Conservation (phyloP, 805 yeast genomes). For the Kuraishia ogatae region DNA sequence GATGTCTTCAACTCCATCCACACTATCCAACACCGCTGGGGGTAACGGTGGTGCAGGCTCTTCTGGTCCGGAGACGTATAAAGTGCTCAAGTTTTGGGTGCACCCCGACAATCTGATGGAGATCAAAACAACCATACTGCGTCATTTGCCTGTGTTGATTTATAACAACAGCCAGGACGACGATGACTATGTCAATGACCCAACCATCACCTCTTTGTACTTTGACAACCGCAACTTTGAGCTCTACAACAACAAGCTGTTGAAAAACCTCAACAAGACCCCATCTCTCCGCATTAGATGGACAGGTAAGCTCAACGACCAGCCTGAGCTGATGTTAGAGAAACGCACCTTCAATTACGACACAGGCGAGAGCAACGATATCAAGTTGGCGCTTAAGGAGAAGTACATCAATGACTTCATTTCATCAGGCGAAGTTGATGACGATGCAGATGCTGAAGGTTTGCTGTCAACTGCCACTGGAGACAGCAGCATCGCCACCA, state of each 20-base stretch:
- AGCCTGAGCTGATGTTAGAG: slow-evolving; percentile 75
- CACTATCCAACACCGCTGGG: slow-evolving; percentile 14
- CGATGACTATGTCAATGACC: slow-evolving; percentile 53
- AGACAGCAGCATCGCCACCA: not conserved
- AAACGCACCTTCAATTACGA: slow-evolving; percentile 62
- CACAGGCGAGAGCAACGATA: slow-evolving; percentile 37
- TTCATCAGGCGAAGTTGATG: slow-evolving; percentile 12
- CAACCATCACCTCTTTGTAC: slow-evolving; percentile 77
- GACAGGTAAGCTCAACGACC: slow-evolving; percentile 75
- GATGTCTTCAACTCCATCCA: slow-evolving; percentile 23
- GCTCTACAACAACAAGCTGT: slow-evolving; percentile 75
- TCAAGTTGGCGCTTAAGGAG: slow-evolving; percentile 65
- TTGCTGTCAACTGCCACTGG: slow-evolving; percentile 6
- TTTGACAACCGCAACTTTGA: slow-evolving; percentile 81
- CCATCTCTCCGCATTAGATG: slow-evolving; percentile 83
- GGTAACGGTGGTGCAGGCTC: not conserved
- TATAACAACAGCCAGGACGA: slow-evolving; percentile 47
- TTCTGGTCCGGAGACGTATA: slow-evolving; percentile 24
- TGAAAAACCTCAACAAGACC: slow-evolving; percentile 48
- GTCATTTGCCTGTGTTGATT: slow-evolving; percentile 87
- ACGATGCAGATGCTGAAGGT: slow-evolving; percentile 33
- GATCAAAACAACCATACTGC: slow-evolving; percentile 88
- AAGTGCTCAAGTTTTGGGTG: slow-evolving; percentile 85
- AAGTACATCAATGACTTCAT: slow-evolving; percentile 74
- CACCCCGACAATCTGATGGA: slow-evolving; percentile 97